Conservation (phyloP, 2,329 filamentous ascomycete species). For the Aspergillus fumigatiaffinis region DNA sequence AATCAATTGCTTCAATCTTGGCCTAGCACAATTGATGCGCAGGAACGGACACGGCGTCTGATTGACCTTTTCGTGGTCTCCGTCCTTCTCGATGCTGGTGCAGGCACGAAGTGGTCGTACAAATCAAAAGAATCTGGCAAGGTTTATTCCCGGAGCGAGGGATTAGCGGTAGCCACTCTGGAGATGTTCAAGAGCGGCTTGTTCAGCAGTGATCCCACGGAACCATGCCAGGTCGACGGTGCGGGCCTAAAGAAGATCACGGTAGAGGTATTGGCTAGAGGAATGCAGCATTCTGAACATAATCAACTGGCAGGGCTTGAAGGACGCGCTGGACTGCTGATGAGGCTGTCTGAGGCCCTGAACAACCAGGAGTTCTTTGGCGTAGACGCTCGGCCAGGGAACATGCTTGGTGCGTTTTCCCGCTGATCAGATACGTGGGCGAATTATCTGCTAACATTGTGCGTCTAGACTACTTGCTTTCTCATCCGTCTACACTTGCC, state of each 20-base stretch:
- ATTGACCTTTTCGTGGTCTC: conserved; percentile 62
- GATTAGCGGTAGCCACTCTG: conserved; percentile 69
- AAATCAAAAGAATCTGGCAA: conserved; percentile 85
- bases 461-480: conserved; percentile 78
- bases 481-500: conserved; percentile 83
- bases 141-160: conserved; percentile 79
- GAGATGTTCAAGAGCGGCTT: conserved; percentile 94
- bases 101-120: conserved; percentile 87
- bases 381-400: conserved; percentile 76
- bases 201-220: conserved; percentile 76
- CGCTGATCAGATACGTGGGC: background rate
- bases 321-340: conserved; percentile 74
- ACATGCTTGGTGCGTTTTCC: conserved; percentile 74
- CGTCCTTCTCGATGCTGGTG: conserved; percentile 65
- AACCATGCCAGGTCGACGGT: conserved; percentile 88
- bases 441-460: conserved; percentile 2
- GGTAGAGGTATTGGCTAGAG: conserved; percentile 68
- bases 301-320: conserved; percentile 84
- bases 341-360: conserved; percentile 71
- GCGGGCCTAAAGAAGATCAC: conserved; percentile 72
- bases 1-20: conserved; percentile 49
- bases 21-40: conserved; percentile 46
- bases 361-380: conserved; percentile 82
- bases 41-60: conserved; percentile 52
- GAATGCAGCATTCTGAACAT: conserved; percentile 74